phyloP scores from a whole-genome alignment of 2,329 filamentous ascomycete genomes.

The Ceratocystis lukuohia region DNA sequence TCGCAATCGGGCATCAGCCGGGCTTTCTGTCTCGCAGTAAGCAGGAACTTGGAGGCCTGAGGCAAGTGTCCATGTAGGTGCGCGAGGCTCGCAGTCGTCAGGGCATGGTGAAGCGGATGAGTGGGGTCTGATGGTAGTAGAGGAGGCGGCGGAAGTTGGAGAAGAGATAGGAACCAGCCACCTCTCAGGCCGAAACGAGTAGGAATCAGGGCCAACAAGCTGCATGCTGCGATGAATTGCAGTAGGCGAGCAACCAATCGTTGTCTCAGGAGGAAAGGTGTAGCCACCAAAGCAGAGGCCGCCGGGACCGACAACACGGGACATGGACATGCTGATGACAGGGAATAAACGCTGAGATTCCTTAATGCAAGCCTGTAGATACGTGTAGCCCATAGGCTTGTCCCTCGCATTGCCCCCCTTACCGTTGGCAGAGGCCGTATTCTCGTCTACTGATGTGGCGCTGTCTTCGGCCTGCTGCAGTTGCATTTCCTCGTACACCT shows the following conservation, averaged over 20 bases:
- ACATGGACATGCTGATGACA: constrained; percentile 39
- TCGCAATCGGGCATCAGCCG: constrained; percentile 23
- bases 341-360: constrained; percentile 39
- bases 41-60: constrained; percentile 6
- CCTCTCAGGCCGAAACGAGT: constrained; percentile 33
- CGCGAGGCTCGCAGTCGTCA: neutral
- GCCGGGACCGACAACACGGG: constrained; percentile 31
- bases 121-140: neutral
- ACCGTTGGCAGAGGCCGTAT: neutral
- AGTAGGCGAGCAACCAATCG: constrained; percentile 38
- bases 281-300: constrained; percentile 30
- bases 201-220: constrained; percentile 36
- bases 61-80: constrained; percentile 2
- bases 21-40: constrained; percentile 12
- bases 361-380: constrained; percentile 32
- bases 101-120: neutral
- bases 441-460: neutral
- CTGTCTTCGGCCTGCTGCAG: neutral
- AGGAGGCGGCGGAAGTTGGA: neutral
- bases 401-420: neutral
- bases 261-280: constrained; percentile 33
- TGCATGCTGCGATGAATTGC: constrained; percentile 37
- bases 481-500: constrained; percentile 24
- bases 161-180: constrained; percentile 29
- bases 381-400: constrained; percentile 25